phyloP scores from a whole-genome alignment of 768 basidiomycete genomes.

The Macrolepiota fuliginosa region DNA sequence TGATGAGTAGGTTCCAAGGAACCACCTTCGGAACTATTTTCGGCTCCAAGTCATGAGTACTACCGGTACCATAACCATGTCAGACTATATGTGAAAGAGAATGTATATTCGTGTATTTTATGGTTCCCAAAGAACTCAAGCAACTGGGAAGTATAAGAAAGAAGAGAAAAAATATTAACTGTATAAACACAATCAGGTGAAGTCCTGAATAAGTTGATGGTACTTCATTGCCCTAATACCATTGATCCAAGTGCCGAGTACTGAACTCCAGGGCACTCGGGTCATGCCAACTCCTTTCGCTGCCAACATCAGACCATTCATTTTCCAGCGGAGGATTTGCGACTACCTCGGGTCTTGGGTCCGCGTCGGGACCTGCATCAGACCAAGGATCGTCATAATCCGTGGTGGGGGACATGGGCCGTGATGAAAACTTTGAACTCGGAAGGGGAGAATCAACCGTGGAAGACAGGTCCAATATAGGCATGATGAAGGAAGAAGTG shows the following conservation, averaged over 20 bases:
- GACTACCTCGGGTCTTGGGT: constrained; percentile 14
- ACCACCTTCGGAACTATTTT: constrained; percentile 45
- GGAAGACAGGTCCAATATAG: constrained; percentile 68
- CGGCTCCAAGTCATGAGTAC: neutral
- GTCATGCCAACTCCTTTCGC: constrained; percentile 7
- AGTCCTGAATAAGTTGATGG: too few relatives aligned
- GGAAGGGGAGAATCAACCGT: constrained; percentile 27
- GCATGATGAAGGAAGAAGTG: constrained; percentile 69
- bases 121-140: neutral
- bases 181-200: neutral
- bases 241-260: constrained; percentile 21
- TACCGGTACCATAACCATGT: neutral
- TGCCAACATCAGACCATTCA: constrained; percentile 26
- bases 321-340: constrained; percentile 29
- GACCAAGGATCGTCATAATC: constrained; percentile 31
- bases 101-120: constrained; percentile 12
- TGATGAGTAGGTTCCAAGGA: constrained; percentile 31
- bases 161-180: too few relatives aligned
- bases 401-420: constrained; percentile 8
- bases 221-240: neutral
- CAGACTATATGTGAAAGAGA: neutral
- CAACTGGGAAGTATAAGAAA: neutral
- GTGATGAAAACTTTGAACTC: neutral
- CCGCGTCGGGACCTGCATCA: constrained; percentile 20
- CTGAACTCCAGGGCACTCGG: constrained; percentile 30